A percentile compares a stretch with the other conserved stretches of the same genome.
These are phyloP conservation scores for Fusarium citri DNA, from an alignment of 2,329 filamentous ascomycete genomes.

Conservation along the genomic window DNA sequence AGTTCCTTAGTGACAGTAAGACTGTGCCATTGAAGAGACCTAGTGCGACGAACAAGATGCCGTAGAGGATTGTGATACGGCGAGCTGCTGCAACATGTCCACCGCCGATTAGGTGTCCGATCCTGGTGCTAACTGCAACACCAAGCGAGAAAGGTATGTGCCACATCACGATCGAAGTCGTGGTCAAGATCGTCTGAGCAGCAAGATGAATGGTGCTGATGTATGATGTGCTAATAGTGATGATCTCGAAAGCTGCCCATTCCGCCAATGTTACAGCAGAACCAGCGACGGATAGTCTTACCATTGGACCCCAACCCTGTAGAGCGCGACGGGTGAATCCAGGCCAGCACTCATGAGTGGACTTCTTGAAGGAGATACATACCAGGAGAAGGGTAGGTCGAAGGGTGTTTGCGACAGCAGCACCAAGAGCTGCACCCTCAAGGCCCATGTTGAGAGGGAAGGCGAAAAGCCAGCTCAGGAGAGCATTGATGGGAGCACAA, in stretches of 20 bases:
- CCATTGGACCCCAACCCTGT: conserved; percentile 55
- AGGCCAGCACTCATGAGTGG: conserved; percentile 50
- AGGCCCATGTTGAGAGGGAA: conserved; percentile 58
- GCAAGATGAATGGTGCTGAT: conserved; percentile 57
- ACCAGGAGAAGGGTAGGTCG: conserved; percentile 60
- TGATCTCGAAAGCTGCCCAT: conserved; percentile 57
- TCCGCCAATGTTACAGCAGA: conserved; percentile 56
- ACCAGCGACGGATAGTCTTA: conserved; percentile 54
- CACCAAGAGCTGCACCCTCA: conserved; percentile 62
- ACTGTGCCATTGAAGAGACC: conserved; percentile 18
- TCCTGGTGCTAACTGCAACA: conserved; percentile 47
- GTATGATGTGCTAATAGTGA: conserved; percentile 59
- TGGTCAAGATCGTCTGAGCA: conserved; percentile 56
- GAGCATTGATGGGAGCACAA: conserved; percentile 60
- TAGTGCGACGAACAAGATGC: conserved; percentile 14
- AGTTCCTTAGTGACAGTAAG: conserved; percentile 10
- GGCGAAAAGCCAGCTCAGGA: conserved; percentile 62
- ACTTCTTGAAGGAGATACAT: conserved; percentile 58
- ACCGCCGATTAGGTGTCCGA: conserved; percentile 28
- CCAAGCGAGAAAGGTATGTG: conserved; percentile 58
- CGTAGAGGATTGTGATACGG: conserved; percentile 19
- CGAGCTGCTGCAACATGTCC: conserved; percentile 15
- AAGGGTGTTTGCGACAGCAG: conserved; percentile 61
- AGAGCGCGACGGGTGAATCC: conserved; percentile 53
- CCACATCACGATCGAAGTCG: conserved; percentile 56